phyloP scores from a whole-genome alignment of 1,284 basidiomycete species.

The Microbotryum intermedium region DNA sequence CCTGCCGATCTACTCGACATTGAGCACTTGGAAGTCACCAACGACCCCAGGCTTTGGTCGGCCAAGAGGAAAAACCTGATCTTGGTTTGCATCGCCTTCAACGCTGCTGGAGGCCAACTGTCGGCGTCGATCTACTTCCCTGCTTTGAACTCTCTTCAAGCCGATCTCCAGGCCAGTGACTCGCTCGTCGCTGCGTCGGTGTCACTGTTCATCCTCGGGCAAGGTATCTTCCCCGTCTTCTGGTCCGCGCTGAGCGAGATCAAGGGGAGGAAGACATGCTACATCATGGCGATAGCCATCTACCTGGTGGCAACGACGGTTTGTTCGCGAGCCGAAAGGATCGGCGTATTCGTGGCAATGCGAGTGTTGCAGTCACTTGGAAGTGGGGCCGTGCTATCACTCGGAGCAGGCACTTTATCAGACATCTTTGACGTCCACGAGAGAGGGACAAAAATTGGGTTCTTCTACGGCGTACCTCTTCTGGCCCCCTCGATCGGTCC shows the following conservation, averaged over 20 bases:
- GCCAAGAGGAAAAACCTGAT: conserved; percentile 52
- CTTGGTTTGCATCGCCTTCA: conserved; percentile 37
- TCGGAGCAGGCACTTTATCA: conserved; percentile 71
- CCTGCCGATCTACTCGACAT: conserved; percentile 45
- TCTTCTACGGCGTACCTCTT: conserved; percentile 59
- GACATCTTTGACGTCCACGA: conserved; percentile 45
- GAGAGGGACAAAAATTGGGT: conserved; percentile 67
- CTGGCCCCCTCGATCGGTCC: conserved; percentile 57
- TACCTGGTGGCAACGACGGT: conserved; percentile 27
- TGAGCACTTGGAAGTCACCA: conserved; percentile 56
- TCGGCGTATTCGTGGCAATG: conserved; percentile 62
- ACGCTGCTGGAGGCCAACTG: conserved; percentile 46
- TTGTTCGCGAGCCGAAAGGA: conserved; percentile 39
- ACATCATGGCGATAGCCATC: conserved; percentile 32
- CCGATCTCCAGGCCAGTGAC: conserved; percentile 27
- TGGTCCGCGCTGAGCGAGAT: conserved; percentile 71
- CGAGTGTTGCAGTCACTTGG: conserved; percentile 52
- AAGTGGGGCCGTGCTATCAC: conserved; percentile 53
- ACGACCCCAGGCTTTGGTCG: conserved; percentile 73
- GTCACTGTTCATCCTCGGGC: conserved; percentile 68
- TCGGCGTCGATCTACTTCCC: conserved; percentile 54
- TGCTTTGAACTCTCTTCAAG: conserved; percentile 30
- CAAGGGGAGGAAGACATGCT: conserved; percentile 56
- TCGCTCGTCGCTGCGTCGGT: conserved; percentile 61
- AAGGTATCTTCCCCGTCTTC: conserved; percentile 57